These are phyloP conservation scores for Elsinoe batatas DNA, from an alignment of 2,329 filamentous ascomycete species.

Conservation along the genomic window DNA sequence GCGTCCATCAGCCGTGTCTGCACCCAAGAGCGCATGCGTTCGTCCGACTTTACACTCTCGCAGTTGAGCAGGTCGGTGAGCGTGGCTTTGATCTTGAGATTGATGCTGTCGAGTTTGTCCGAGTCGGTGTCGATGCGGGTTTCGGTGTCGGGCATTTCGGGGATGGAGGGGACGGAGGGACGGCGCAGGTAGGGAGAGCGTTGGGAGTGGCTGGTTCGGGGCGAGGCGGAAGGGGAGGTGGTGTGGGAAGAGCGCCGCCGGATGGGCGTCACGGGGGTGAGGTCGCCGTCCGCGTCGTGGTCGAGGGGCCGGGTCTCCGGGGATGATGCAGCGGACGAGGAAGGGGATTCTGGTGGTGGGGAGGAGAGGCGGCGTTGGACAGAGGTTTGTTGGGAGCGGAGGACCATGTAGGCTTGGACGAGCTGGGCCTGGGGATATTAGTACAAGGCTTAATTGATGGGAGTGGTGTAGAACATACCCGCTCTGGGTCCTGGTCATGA, in stretches of 20 bases:
- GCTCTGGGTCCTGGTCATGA: slow-evolving; percentile 8
- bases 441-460: not conserved
- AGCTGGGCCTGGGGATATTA: slow-evolving; percentile 15
- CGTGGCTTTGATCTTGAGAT: slow-evolving; percentile 44
- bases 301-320: slow-evolving; percentile 13
- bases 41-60: slow-evolving; percentile 39
- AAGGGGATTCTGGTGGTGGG: slow-evolving; percentile 22
- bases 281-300: not conserved
- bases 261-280: slow-evolving; percentile 16
- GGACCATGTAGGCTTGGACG: slow-evolving; percentile 31
- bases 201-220: slow-evolving; percentile 6
- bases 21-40: slow-evolving; percentile 40
- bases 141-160: slow-evolving; percentile 14
- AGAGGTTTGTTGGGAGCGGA: slow-evolving; percentile 32
- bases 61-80: slow-evolving; percentile 47
- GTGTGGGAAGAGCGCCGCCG: slow-evolving; percentile 16
- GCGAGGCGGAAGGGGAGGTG: slow-evolving; percentile 12
- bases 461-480: not conserved
- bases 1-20: slow-evolving; percentile 45
- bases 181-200: slow-evolving; percentile 13
- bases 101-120: slow-evolving; percentile 39
- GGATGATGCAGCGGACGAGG: slow-evolving; percentile 19
- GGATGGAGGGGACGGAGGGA: slow-evolving; percentile 15
- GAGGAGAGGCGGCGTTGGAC: slow-evolving; percentile 30
- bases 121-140: slow-evolving; percentile 32